These are phyloP conservation scores for Glycine soja DNA, from an alignment of 306 rosid genomes.

Conservation along the genomic window DNA sequence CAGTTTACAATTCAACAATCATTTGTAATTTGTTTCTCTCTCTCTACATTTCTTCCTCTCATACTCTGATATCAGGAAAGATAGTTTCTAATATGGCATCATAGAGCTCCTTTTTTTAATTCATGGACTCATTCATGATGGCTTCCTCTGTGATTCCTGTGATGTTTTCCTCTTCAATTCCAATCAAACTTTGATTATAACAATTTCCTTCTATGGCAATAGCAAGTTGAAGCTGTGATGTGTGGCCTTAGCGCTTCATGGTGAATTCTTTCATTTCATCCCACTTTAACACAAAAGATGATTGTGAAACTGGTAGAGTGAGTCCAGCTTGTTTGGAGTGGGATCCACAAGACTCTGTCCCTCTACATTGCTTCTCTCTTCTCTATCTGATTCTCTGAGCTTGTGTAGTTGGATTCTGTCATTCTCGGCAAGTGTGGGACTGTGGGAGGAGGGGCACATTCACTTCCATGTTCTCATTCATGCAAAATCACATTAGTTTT, in stretches of 20 bases:
- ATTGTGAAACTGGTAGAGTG: background rate
- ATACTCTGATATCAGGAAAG: background rate
- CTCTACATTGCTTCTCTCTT: background rate
- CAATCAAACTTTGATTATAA: background rate
- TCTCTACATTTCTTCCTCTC: background rate
- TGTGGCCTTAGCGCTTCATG: background rate
- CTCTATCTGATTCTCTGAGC: background rate
- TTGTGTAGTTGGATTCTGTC: background rate
- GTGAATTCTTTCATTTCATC: background rate
- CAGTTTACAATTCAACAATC: background rate
- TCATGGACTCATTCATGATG: background rate
- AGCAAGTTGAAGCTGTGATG: background rate
- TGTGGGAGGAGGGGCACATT: background rate
- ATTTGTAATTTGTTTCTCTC: background rate
- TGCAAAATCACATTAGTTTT: background rate
- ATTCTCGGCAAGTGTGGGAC: background rate
- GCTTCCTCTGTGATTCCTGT: conserved; percentile 1
- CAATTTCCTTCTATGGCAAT: background rate
- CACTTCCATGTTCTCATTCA: background rate
- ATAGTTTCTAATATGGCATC: background rate
- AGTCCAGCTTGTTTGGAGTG: background rate
- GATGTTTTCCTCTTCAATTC: background rate
- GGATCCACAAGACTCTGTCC: background rate
- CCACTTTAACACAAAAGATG: background rate
- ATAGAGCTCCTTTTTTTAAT: background rate